Base-by-base conservation (phyloP, 345 rosid species). In the Camelina sativa region DNA sequence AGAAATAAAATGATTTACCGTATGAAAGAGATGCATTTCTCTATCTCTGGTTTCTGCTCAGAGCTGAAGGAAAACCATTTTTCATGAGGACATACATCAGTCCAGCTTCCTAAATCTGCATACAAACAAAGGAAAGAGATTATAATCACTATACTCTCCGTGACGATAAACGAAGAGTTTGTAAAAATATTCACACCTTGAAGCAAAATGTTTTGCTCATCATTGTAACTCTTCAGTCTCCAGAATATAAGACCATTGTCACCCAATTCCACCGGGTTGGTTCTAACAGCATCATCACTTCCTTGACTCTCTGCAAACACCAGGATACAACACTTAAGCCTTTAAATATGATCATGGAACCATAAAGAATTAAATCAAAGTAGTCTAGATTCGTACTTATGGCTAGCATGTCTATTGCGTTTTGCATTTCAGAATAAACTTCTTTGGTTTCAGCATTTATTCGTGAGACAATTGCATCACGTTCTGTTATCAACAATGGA, bases 281-380 rank as follows among this genome's bases (percentile, higher is more conserved):
- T 86, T 83, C 96, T 88, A 78, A 91, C 80, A 76, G 90, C 91
- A 85, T 83, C 91, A 54, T 82, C 88, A 65, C 80, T 76, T 81
- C 84, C 81, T 73, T 71, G 80, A 43, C 54, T 72, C 76, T 71
- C 88, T 90, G 82, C 79, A 61, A 20, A 41, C 38, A 69, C 23
- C 5, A 28, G 30, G 5, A 64, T 25, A 48, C 23, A 59, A 30
- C 15, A 32, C 55, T 41, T 52, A 58, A 47, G 19, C 35, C 30
- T 57, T 17, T 8, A 53, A 44, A 6, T 53, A 55, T 69, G 50
- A 41, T 37, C 11, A 44, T 46, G 30, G 15, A 43, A 43, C 9
- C 30, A 55, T 41, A 25, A 13, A 72, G 10, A 60, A 72, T 10
- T 37, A 67, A 57, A 61, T 3, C 46, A 67, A 57, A 61, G 3